Evolutionary conservation across 768 basidiomycete species (phyloP), one percentile per base, ranked within the genome.

Genomic region (Russula earlei): DNA sequence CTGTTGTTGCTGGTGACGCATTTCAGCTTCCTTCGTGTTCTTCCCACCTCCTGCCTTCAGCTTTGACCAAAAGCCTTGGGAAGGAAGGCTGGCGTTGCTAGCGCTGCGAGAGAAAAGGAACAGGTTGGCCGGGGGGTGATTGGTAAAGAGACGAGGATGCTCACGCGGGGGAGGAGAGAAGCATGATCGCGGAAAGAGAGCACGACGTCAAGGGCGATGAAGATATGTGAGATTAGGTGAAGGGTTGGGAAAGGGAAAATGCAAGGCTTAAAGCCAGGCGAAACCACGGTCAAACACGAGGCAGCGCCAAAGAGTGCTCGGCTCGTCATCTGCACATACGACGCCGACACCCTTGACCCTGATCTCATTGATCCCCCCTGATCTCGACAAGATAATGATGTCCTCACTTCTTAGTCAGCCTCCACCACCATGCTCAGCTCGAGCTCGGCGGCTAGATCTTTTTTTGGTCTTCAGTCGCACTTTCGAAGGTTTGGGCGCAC

Each of bases 141-240:
- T 57, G 59, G 65, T 22, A 38, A 17, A 43, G 49, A 56, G 59
- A 43, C n/a, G n/a, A 62, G 64, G 66, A 64, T 24, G 69, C 75
- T 74, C 69, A 90, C 88, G 86, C 82, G 69, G 88, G 88, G 62
- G 87, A 89, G 62, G 87, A 89, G 70, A 82, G 81, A 65, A 90
- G 81, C 87, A 90, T 89, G 69, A 60, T 37, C 27, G 68, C 47
- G 19, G 48, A 65, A 53, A 38, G 25, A 9, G 14, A 14, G 44
- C 31, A 47, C 42, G 49, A 51, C 45, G 51, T 40, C n/a, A 49
- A 37, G 44, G 20, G 49, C 14, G 40, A 44, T 27, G 54, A 56
- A n/a, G n/a, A n/a, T n/a, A n/a, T n/a, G n/a, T 33, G 52, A 41
- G 54, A 56, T 43, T 42, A 38, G 48, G 44, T 56, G 22, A 20